Conservation (phyloP, 1,284 basidiomycete genomes). For the Neolentinus lepideus region DNA sequence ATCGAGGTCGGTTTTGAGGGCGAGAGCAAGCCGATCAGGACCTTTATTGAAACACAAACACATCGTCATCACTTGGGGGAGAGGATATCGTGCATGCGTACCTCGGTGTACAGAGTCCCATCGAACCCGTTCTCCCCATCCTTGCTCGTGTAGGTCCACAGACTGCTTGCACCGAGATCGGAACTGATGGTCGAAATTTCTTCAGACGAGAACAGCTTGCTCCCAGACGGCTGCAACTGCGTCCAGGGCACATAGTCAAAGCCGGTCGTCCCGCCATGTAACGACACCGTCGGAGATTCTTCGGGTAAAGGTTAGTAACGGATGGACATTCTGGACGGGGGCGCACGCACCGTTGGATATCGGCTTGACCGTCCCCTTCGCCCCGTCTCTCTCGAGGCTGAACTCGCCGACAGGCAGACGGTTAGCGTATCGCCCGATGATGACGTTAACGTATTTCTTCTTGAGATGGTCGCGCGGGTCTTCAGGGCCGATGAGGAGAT, state of each 20-base stretch:
- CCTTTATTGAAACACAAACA: constrained; percentile 22
- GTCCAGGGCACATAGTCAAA: constrained; percentile 54
- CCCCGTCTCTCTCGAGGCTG: constrained; percentile 43
- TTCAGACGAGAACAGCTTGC: constrained; percentile 47
- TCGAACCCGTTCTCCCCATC: constrained; percentile 66
- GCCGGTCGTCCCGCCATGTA: constrained; percentile 64
- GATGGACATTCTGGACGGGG: not conserved
- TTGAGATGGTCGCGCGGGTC: constrained; percentile 46
- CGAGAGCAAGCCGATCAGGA: constrained; percentile 46
- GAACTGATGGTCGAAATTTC: constrained; percentile 38
- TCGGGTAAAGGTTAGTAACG: constrained; percentile 18
- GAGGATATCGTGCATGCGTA: not conserved
- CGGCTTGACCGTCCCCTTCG: constrained; percentile 38
- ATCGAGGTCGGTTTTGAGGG: constrained; percentile 31
- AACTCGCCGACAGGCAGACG: constrained; percentile 56
- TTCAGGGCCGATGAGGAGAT: constrained; percentile 69
- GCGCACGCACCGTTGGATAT: constrained; percentile 21
- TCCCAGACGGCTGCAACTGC: constrained; percentile 31
- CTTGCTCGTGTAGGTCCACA: constrained; percentile 53
- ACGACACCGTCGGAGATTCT: constrained; percentile 54
- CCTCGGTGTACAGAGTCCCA: constrained; percentile 32
- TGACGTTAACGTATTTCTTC: constrained; percentile 65
- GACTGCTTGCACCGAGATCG: constrained; percentile 29
- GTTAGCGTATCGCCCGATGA: constrained; percentile 69
- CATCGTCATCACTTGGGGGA: not conserved